These are phyloP conservation scores for Telfairia occidentalis DNA, from an alignment of 331 rosid species.

Conservation along the genomic window DNA sequence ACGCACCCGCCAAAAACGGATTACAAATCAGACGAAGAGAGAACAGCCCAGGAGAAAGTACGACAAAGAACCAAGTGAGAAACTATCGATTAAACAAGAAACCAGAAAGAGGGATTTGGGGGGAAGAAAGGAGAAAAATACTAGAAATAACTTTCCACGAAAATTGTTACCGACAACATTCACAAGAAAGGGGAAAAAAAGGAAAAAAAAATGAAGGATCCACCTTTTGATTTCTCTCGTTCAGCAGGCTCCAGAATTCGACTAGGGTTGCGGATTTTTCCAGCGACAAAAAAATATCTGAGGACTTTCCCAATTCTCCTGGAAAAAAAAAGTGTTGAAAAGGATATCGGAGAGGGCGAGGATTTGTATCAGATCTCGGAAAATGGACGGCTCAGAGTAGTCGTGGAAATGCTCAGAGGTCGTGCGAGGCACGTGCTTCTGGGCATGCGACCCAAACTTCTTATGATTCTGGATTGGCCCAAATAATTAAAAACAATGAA, in stretches of 20 bases:
- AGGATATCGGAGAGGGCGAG: neutral
- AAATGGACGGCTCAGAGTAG: slow-evolving; percentile 24
- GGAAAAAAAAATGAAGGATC: slow-evolving; percentile 7
- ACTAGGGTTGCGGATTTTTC: slow-evolving; percentile 4
- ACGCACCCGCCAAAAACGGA: neutral
- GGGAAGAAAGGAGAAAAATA: neutral
- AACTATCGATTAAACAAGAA: neutral
- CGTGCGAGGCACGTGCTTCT: slow-evolving; percentile 19
- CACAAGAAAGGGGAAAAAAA: slow-evolving; percentile 7
- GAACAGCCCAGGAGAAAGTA: neutral
- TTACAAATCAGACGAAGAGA: neutral
- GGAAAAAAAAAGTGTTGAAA: neutral
- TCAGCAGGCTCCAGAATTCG: neutral
- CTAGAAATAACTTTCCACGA: neutral
- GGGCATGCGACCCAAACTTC: neutral
- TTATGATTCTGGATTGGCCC: neutral
- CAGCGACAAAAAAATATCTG: neutral
- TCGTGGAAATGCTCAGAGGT: neutral
- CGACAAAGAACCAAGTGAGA: neutral
- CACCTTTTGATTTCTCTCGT: neutral
- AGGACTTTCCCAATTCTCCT: neutral
- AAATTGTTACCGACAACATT: slow-evolving; percentile 2
- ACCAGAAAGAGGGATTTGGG: neutral
- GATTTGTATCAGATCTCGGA: neutral
- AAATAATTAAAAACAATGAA: neutral